Evolutionary conservation across 352 stramenopile genomes (phyloP).

Genomic region (Globisporangium cylindrosporum): DNA sequence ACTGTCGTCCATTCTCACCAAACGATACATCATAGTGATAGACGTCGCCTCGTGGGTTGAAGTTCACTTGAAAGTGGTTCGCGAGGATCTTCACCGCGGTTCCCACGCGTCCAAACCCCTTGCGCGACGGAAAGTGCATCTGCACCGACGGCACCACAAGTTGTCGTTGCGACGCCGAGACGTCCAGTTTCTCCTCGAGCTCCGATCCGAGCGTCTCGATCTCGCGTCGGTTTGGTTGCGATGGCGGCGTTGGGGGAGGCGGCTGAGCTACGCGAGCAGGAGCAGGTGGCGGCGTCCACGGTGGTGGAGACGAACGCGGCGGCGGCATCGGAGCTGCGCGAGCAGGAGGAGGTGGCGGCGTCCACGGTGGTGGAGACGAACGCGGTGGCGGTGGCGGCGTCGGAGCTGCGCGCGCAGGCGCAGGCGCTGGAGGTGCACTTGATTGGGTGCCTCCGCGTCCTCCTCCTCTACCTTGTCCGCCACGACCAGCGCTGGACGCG

Average conservation of each 20-base stretch:
- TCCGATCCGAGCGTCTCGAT: slow-evolving; percentile 20
- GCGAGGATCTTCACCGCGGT: slow-evolving; percentile 40
- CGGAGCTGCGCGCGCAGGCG: background rate
- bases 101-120: slow-evolving; percentile 53
- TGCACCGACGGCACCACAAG: slow-evolving; percentile 35
- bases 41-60: slow-evolving; percentile 44
- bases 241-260: background rate
- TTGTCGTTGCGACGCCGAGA: slow-evolving; percentile 17
- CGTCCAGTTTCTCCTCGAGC: slow-evolving; percentile 38
- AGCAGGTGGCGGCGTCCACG: slow-evolving; percentile 1
- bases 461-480: slow-evolving; percentile 9
- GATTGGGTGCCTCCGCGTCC: slow-evolving; percentile 9
- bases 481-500: slow-evolving; percentile 11
- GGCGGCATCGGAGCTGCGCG: background rate
- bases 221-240: background rate
- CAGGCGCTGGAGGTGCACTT: background rate
- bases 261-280: background rate
- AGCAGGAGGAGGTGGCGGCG: background rate
- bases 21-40: slow-evolving; percentile 79
- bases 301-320: too few species aligned
- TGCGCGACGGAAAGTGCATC: slow-evolving; percentile 48
- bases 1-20: slow-evolving; percentile 29
- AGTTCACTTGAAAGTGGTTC: slow-evolving; percentile 67
- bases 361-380: too few species aligned
- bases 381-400: too few species aligned